Conservation (phyloP, 768 basidiomycete genomes). For the Naganishia vaughanmartiniae region DNA sequence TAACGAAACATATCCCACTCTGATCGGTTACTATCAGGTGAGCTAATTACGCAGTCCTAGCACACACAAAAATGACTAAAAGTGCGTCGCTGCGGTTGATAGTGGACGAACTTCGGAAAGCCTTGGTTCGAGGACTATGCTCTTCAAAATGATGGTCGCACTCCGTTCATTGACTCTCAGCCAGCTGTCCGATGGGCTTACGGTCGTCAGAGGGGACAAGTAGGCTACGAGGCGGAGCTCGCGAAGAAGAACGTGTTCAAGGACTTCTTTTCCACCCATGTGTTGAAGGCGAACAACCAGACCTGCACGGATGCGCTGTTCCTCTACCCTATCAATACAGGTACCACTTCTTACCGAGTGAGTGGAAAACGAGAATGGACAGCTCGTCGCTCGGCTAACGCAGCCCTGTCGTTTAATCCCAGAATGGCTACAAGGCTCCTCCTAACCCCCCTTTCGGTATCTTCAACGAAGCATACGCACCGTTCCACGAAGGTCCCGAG, state of each 20-base stretch:
- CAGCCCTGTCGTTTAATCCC: constrained; percentile 1
- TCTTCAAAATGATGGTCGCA: constrained; percentile 36
- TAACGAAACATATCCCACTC: constrained; percentile 26
- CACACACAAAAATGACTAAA: background rate
- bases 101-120: constrained; percentile 36
- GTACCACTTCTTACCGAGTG: constrained; percentile 36
- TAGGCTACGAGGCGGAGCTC: constrained; percentile 33
- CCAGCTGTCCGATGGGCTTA: constrained; percentile 39
- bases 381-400: background rate
- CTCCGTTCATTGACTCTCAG: constrained; percentile 38
- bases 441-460: constrained; percentile 31
- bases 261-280: constrained; percentile 33
- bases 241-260: constrained; percentile 37
- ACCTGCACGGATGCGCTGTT: constrained; percentile 41
- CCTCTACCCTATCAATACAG: constrained; percentile 32
- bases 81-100: background rate
- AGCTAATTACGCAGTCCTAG: background rate
- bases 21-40: constrained; percentile 36
- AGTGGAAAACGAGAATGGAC: constrained; percentile 3
- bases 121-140: constrained; percentile 43
- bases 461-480: constrained; percentile 31
- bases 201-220: constrained; percentile 32
- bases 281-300: constrained; percentile 35
- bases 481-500: constrained; percentile 37
- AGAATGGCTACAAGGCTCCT: constrained; percentile 33